Evolutionary conservation across 331 rosid species (phyloP).

Genomic region (Pyrus hybrid): DNA sequence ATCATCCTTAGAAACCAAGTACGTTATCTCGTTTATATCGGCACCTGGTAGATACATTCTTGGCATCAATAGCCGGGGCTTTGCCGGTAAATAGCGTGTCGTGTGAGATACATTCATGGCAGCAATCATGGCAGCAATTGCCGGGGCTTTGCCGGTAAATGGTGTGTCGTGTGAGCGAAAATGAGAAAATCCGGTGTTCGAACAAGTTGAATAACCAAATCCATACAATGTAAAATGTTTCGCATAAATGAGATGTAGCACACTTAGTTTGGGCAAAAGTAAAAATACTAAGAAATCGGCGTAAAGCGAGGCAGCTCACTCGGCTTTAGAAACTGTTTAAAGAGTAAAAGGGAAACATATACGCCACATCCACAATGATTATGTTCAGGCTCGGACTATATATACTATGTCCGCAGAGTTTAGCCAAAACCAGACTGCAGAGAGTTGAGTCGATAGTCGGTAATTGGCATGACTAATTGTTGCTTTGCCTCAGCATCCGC

Average conservation of each 20-base stretch:
- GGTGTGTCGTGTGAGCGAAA: not conserved
- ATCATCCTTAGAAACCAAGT: not conserved
- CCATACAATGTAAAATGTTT: not conserved
- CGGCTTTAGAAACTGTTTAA: not conserved
- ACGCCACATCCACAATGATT: not conserved
- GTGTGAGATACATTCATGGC: too few species aligned
- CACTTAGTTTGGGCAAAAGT: not conserved
- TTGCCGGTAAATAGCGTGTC: too few species aligned
- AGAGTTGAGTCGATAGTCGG: not conserved
- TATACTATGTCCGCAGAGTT: not conserved
- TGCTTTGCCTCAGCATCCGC: slow-evolving; percentile 41
- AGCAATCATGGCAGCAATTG: not conserved
- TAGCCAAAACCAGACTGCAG: not conserved
- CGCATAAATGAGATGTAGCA: not conserved
- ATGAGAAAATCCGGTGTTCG: not conserved
- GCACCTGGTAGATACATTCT: not conserved
- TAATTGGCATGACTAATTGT: slow-evolving; percentile 17
- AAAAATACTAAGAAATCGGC: not conserved
- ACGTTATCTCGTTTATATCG: not conserved
- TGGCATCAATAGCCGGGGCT: too few species aligned
- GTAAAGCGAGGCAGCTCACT: not conserved
- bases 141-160: not conserved
- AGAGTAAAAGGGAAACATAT: not conserved
- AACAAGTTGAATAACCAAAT: not conserved
- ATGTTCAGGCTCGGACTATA: slow-evolving; percentile 1